Evolutionary conservation across 768 basidiomycete species (phyloP), one percentile per base, ranked within the genome.

Genomic region (Dioszegia hungarica): DNA sequence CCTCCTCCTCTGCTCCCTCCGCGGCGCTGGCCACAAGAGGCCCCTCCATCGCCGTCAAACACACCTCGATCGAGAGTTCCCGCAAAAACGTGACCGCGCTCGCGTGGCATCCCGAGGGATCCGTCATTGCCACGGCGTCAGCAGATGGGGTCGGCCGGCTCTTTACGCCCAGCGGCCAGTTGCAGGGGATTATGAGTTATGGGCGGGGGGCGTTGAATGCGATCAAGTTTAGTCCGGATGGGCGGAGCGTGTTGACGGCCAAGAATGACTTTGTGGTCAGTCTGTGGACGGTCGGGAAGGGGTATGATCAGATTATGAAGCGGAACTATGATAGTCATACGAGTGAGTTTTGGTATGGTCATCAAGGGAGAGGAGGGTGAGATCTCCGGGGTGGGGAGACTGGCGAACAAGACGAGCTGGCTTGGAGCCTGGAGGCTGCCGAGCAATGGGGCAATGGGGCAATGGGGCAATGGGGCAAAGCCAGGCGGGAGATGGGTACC

Each of bases 31-130:
- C 44, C 11, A 15, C 29, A 3, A 58, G 56, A n/a, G 58, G 63
- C 17, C 11, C n/a, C 27, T 63, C 67, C 0, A 53, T 56, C 25
- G 36, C 58, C 11, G 61, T 68, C 33, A 45, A 56, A 5, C 72
- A 74, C 46, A 65, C 62, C 20, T 55, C 59, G 14, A 66, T 75
- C 25, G 72, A 75, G 46, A 56, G 54, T 1, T 46, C 38, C 28
- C 60, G 56, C 36, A 75, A 71, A 54, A 57, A 47, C 12, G 65
- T 75, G 6, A 66, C 63, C 10, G 66, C 66, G 5, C 29, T 75
- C n/a, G 47, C 57, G 11, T 75, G 68, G 68, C 73, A 73, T 57
- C 73, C 73, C 15, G 67, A 73, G 25, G 74, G 74, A 2, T 69
- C 59, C 3, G 48, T 72, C 20, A 45, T 73, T 14, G 74, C 68